phyloP scores from a whole-genome alignment of 169 alveolate species.

The Cryptosporidium parvum region DNA sequence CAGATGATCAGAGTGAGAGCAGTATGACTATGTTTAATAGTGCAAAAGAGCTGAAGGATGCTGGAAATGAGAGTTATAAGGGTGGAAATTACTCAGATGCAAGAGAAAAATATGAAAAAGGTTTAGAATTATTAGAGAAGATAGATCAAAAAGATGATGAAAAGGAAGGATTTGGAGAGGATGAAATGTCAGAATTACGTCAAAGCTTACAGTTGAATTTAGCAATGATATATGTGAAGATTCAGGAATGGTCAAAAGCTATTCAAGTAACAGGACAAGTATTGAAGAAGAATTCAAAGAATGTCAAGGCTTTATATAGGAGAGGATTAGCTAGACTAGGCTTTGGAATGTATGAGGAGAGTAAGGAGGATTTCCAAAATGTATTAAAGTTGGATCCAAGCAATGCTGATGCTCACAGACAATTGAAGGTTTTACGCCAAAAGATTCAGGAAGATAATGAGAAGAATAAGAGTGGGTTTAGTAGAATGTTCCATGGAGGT shows the following conservation, averaged over 20 bases:
- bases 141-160: slow-evolving; percentile 34
- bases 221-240: slow-evolving; percentile 78
- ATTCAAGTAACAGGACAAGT: slow-evolving; percentile 77
- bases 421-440: slow-evolving; percentile 73
- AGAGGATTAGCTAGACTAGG: slow-evolving; percentile 77
- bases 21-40: slow-evolving; percentile 12
- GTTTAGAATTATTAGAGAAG: slow-evolving; percentile 43
- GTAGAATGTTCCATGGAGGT: slow-evolving; percentile 84
- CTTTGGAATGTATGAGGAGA: slow-evolving; percentile 79
- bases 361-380: slow-evolving; percentile 75
- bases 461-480: slow-evolving; percentile 82
- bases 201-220: slow-evolving; percentile 76
- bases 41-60: slow-evolving; percentile 7
- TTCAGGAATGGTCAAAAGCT: slow-evolving; percentile 78
- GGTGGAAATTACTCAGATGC: slow-evolving; percentile 28
- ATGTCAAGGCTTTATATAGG: slow-evolving; percentile 78
- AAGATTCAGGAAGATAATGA: slow-evolving; percentile 77
- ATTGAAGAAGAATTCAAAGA: slow-evolving; percentile 76
- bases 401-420: slow-evolving; percentile 78
- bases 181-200: slow-evolving; percentile 51
- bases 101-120: slow-evolving; percentile 42
- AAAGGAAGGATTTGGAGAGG: slow-evolving; percentile 10
- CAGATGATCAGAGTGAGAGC: slow-evolving; percentile 42
- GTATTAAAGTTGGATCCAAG: slow-evolving; percentile 77
- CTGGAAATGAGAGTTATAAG: slow-evolving; percentile 51